These are phyloP conservation scores for Hsuehochloa calcarea DNA, from an alignment of 176 grass and related monocot species.

Conservation along the genomic window DNA sequence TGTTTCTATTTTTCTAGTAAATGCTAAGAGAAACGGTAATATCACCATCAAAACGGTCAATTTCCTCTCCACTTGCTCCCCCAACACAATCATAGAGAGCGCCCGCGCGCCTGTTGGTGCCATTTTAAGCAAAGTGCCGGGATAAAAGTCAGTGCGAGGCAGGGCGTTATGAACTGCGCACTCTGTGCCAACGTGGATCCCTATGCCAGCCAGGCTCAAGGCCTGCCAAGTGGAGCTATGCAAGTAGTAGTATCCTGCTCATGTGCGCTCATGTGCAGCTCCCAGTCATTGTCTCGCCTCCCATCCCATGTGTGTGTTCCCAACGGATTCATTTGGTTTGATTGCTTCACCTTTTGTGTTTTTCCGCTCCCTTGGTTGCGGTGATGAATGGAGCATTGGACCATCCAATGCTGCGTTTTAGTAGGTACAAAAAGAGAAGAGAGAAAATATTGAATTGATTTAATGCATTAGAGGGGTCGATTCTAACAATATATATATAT, in stretches of 20 bases:
- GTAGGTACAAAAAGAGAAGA: too few species aligned
- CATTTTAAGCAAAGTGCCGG: not conserved
- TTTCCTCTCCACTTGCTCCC: conserved; percentile 11
- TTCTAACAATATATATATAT: too few species aligned
- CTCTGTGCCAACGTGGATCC: conserved; percentile 1
- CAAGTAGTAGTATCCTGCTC: not conserved
- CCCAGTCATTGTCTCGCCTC: not conserved
- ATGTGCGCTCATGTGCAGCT: not conserved
- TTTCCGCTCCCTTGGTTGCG: not conserved
- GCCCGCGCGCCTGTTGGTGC: not conserved
- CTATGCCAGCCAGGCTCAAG: not conserved
- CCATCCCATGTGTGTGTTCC: not conserved
- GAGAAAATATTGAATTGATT: too few species aligned
- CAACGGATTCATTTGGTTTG: not conserved
- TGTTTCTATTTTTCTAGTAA: too few species aligned
- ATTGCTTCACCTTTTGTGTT: not conserved
- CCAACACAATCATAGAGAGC: conserved; percentile 16
- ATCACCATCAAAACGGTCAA: not conserved
- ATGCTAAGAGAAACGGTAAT: not conserved
- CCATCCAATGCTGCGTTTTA: too few species aligned
- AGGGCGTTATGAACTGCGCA: not conserved
- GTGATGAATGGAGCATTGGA: not conserved
- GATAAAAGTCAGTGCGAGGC: not conserved
- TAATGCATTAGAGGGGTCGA: too few species aligned
- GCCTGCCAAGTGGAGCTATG: not conserved